phyloP scores from a whole-genome alignment of 306 rosid species.

The Arachis stenosperma region DNA sequence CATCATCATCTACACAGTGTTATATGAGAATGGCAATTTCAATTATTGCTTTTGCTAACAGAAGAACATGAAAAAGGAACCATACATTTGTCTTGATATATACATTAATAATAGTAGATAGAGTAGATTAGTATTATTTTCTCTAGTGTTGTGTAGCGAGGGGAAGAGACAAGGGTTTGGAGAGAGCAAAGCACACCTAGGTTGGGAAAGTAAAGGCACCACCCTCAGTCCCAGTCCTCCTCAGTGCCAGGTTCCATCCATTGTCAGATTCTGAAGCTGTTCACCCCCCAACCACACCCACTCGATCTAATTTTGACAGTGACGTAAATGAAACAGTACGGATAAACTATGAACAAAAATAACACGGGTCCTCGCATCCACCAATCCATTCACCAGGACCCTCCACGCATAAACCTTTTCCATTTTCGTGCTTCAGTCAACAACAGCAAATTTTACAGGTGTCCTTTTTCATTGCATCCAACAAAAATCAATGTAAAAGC shows the following conservation, averaged over 20 bases:
- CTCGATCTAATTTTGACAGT: background rate
- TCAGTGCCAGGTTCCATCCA: constrained; percentile 59
- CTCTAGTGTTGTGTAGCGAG: background rate
- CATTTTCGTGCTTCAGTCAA: background rate
- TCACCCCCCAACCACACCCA: background rate
- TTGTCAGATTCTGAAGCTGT: constrained; percentile 39
- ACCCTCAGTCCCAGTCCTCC: background rate
- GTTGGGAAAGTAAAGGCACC: constrained; percentile 2
- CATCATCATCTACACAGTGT: constrained; percentile 51
- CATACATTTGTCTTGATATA: too few species aligned
- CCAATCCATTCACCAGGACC: background rate
- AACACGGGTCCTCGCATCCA: background rate
- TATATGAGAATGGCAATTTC: too few species aligned
- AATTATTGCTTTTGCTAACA: too few species aligned
- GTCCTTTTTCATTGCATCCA: background rate
- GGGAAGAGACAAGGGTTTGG: constrained; percentile 40
- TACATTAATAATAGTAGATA: too few species aligned
- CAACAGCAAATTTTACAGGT: background rate
- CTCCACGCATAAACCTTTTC: background rate
- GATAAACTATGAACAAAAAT: background rate
- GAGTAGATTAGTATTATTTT: too few species aligned
- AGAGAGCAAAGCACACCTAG: background rate
- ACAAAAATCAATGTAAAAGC: too few species aligned
- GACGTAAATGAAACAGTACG: constrained; percentile 30
- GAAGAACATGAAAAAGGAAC: too few species aligned